Percentiles rank a stretch among this genome's conserved stretches.
These are phyloP conservation scores for Erucastrum elatum DNA, from an alignment of 345 rosid species.

Conservation along the genomic window DNA sequence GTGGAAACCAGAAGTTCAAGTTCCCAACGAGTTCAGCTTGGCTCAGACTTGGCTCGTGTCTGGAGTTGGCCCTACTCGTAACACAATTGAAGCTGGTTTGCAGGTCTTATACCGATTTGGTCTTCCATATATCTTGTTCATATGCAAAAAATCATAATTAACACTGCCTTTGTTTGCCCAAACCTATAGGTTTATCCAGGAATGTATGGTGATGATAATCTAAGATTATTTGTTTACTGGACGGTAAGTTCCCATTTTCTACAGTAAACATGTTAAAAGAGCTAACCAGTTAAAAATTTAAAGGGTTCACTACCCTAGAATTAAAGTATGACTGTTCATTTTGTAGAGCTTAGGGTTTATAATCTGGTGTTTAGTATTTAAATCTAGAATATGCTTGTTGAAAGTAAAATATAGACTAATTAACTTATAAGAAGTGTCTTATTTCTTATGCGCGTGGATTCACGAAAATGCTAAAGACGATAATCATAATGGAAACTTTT, in stretches of 20 bases:
- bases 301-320: no score
- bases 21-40: slow-evolving; percentile 53
- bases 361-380: no score
- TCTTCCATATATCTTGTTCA: background rate
- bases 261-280: background rate
- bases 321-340: no score
- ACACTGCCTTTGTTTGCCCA: background rate
- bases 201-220: slow-evolving; percentile 51
- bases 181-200: slow-evolving; percentile 54
- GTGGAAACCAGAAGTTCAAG: slow-evolving; percentile 56
- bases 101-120: slow-evolving; percentile 39
- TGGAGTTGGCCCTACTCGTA: slow-evolving; percentile 46
- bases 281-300: background rate
- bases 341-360: no score
- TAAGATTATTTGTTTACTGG: slow-evolving; percentile 64
- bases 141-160: background rate
- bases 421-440: no score
- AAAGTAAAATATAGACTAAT: no score
- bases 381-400: no score
- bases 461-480: no score
- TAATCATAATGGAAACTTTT: background rate
- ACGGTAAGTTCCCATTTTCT: slow-evolving; percentile 42
- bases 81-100: slow-evolving; percentile 67
- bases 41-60: slow-evolving; percentile 59
- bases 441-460: no score